Percentiles rank a stretch among this genome's conserved stretches.
Conservation (phyloP, 257 asterid genomes). For the Forsythia viridissima region DNA sequence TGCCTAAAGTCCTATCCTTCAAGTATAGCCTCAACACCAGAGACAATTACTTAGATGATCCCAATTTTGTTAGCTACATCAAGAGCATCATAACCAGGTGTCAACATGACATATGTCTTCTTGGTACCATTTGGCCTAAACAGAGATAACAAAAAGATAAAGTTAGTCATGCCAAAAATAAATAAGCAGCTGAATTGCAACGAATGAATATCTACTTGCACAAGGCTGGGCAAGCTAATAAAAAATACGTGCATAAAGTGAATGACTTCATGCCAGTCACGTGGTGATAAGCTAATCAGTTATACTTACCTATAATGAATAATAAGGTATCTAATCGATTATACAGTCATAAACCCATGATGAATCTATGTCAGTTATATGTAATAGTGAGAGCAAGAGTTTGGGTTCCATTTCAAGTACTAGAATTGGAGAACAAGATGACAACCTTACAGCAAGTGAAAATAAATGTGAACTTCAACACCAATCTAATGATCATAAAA, state of each 20-base stretch:
- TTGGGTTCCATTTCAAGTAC: background rate
- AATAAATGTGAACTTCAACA: background rate
- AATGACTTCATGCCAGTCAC: background rate
- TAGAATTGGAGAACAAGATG: background rate
- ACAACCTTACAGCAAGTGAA: background rate
- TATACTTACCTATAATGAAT: background rate
- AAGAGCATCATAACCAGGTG: conserved; percentile 62
- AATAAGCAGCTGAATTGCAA: background rate
- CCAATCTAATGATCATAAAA: background rate
- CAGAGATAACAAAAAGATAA: background rate
- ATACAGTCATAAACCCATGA: background rate
- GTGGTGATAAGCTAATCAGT: background rate
- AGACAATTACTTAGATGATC: conserved; percentile 39
- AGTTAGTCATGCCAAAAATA: background rate
- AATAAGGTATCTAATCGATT: background rate
- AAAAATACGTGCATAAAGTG: background rate
- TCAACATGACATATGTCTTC: conserved; percentile 59
- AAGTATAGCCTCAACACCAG: conserved; percentile 19
- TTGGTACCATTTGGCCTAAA: conserved; percentile 60
- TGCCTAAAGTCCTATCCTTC: conserved; percentile 7
- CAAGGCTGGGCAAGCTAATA: background rate
- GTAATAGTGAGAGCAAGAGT: background rate
- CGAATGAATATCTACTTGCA: background rate
- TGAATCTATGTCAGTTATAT: background rate
- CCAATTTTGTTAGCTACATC: conserved; percentile 68